Evolutionary conservation across 192 early-diverging fungal genomes (phyloP), one percentile per base, ranked within the genome.

Genomic region (Umbelopsis sp.): DNA sequence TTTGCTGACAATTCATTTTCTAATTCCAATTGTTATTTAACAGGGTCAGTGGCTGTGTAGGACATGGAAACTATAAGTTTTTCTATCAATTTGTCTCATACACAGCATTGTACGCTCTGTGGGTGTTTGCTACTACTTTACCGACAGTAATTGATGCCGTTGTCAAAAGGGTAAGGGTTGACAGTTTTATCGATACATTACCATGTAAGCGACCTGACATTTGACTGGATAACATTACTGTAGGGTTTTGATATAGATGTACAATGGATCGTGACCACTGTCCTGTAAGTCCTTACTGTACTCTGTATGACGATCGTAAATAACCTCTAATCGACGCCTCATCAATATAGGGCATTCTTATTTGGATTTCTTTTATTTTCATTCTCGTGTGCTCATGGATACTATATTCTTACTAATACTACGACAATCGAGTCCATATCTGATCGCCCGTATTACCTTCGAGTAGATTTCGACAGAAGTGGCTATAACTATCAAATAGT

Each of bases 41-140:
- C 16, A 81, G 84, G 86, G 68, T 87, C 7, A 62, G 74, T 43
- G 81, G 81, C 43, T 87, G 86, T 68, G 84, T 87, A 34, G 86
- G 86, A 38, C 78, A 79, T 22, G 75, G 74, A 31, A 87, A 87
- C 65, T 87, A 87, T 75, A 87, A 87, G 68, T 84, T 82, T 67
- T 87, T 87, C 68, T 81, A 81, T 43, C 49, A 84, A 10, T 87
- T 87, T 65, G 68, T 87, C 12, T 70, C 70, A 49, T 87, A 85
- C 65, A 85, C 84, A 22, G 71, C 80, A 11, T 52, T 85, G 16
- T 83, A 83, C 45, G 74, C 77, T 47, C 29, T 87, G 29, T 83
- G 74, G 69, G 74, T 83, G 29, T 68, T 85, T 45, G 59, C 62
- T 24, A 73, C 75, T 2, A 50, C 80, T n/a, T 32, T 73, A 14